Evolutionary conservation across 495 filamentous ascomycete genomes (phyloP).

Genomic region (Neurospora discreta): DNA sequence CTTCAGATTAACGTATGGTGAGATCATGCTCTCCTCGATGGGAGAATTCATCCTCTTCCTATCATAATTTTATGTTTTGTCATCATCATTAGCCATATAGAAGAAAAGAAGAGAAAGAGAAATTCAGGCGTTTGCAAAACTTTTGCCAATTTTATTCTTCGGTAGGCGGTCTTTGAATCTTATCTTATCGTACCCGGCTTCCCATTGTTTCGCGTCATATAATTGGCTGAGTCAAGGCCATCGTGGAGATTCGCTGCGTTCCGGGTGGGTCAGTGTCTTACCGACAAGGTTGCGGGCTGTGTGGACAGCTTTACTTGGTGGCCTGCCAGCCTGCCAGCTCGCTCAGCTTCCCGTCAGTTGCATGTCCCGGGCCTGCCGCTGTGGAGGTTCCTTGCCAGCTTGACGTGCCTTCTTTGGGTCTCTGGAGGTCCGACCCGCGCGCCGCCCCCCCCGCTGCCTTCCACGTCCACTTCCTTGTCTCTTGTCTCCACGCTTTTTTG

Average conservation of each 20-base stretch:
- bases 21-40: constrained; percentile 40
- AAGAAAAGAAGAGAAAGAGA: constrained; percentile 11
- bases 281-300: not conserved
- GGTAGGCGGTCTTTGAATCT: not conserved
- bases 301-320: not conserved
- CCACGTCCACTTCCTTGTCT: not conserved
- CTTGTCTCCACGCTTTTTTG: not conserved
- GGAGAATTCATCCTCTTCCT: constrained; percentile 49
- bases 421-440: not conserved
- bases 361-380: not conserved
- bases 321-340: not conserved
- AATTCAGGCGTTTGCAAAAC: not conserved
- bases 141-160: not conserved
- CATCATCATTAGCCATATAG: constrained; percentile 45
- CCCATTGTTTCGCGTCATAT: not conserved
- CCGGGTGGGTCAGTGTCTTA: not conserved
- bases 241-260: not conserved
- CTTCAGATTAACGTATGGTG: constrained; percentile 44
- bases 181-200: not conserved
- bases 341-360: not conserved
- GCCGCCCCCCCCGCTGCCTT: not conserved
- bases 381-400: not conserved
- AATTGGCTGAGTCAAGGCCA: not conserved
- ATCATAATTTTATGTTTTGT: constrained; percentile 38
- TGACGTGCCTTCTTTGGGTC: not conserved